Conservation (phyloP, 2,329 filamentous ascomycete genomes). For the Epichloe bromicola region DNA sequence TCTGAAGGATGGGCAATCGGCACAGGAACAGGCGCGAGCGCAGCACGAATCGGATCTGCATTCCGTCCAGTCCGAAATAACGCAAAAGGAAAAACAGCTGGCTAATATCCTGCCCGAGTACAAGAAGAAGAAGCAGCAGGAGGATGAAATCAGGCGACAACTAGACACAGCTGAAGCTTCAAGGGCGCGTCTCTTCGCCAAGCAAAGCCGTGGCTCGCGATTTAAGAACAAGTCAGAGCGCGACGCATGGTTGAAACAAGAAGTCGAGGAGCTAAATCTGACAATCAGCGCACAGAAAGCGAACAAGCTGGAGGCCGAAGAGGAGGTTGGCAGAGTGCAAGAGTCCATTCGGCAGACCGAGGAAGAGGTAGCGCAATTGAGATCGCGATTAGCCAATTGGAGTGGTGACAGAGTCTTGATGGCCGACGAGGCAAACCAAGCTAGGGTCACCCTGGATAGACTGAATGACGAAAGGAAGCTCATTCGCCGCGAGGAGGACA, state of each 20-base stretch:
- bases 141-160: conserved; percentile 55
- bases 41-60: conserved; percentile 61
- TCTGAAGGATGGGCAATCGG: conserved; percentile 69
- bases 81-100: conserved; percentile 64
- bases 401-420: conserved; percentile 61
- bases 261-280: conserved; percentile 68
- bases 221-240: conserved; percentile 83
- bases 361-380: conserved; percentile 55
- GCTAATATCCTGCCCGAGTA: conserved; percentile 64
- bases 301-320: conserved; percentile 69
- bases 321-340: conserved; percentile 66
- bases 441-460: conserved; percentile 65
- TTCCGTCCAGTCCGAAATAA: conserved; percentile 60
- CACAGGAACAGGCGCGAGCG: conserved; percentile 58
- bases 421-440: conserved; percentile 59
- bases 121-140: conserved; percentile 57
- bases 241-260: conserved; percentile 66
- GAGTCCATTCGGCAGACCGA: conserved; percentile 60
- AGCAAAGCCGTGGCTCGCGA: conserved; percentile 77
- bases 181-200: conserved; percentile 71
- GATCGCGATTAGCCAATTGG: conserved; percentile 65
- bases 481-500: conserved; percentile 80
- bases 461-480: conserved; percentile 78
- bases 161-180: conserved; percentile 65
- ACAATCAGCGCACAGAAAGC: conserved; percentile 71